Base-by-base conservation (phyloP, 2,329 filamentous ascomycete species). In the Seiridium unicorne region DNA sequence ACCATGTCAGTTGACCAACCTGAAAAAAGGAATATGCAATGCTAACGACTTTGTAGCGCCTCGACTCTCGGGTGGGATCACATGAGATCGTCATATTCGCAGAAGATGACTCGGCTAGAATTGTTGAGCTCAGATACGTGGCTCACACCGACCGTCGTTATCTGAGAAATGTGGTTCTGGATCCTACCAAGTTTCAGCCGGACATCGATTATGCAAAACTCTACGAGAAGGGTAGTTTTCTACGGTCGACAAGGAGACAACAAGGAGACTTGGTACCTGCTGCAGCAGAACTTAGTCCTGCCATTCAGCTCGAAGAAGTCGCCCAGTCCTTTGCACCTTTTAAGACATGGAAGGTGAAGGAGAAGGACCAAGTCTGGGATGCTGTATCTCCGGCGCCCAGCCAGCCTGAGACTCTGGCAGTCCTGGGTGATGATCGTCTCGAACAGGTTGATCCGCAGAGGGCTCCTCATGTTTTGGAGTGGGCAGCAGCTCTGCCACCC, bases 81-180 rank as follows among this genome's bases (percentile, higher is more conserved):
- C 38, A 44, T 13, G 38, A 36, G 10, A 35, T 47, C 38, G 34
- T 60, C 5, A 44, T 62, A 6, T 58, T 57, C 40, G 26, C 47
- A 4, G 53, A 53, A 5, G 54, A 54, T 9, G 40, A 57, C 7
- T 36, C 42, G 9, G 35, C 34, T 46, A n/a, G 36, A n/a, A 13
- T 55, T 44, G 36, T 47, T 36, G 61, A 60, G 47, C 11, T 61
- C 10, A 56, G 61, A 11, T 61, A 61, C 36, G 4, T 63, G 46
- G 56, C 40, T 42, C 55, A 61, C 11, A 6, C 53, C 38, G 34
- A 59, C 31, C 26, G 47, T 32, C 31, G 32, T 9, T 54, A 59
- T 10, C 10, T 59, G 4, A 42, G 18, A 11, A 59, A 5, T 18
- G 36, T 59, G 8, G 11, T 63, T 6, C 31, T 61, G 3, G 59